Conservation (phyloP, 768 basidiomycete genomes). For the Lactifluus subvellereus region DNA sequence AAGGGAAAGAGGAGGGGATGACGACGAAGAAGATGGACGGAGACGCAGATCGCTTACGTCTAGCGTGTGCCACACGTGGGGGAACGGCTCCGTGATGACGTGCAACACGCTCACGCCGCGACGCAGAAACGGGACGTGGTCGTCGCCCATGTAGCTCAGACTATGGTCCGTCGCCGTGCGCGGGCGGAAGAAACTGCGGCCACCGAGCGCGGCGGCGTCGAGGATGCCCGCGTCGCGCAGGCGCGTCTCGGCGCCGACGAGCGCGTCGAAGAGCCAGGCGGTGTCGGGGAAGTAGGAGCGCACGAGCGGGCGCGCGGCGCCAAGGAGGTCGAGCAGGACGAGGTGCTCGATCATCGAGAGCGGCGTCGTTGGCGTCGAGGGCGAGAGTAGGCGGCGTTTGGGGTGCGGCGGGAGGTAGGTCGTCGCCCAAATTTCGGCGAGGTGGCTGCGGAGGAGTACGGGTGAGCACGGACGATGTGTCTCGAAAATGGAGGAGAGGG, state of each 20-base stretch:
- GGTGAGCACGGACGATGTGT: neutral
- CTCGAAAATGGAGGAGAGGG: neutral
- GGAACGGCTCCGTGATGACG: slow-evolving; percentile 86
- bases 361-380: slow-evolving; percentile 46
- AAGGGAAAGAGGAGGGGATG: slow-evolving; percentile 4
- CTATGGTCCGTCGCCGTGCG: slow-evolving; percentile 38
- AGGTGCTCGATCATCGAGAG: slow-evolving; percentile 83
- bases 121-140: slow-evolving; percentile 85
- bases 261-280: slow-evolving; percentile 85
- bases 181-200: slow-evolving; percentile 57
- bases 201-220: slow-evolving; percentile 37
- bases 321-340: slow-evolving; percentile 88
- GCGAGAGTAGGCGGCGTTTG: slow-evolving; percentile 49
- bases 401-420: slow-evolving; percentile 57
- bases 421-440: slow-evolving; percentile 78
- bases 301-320: slow-evolving; percentile 67
- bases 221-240: slow-evolving; percentile 60
- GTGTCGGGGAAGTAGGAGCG: slow-evolving; percentile 82
- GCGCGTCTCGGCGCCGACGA: slow-evolving; percentile 65
- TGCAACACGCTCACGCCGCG: slow-evolving; percentile 86
- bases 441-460: slow-evolving; percentile 50
- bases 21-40: too few species aligned
- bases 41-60: slow-evolving; percentile 40
- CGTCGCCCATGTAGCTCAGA: slow-evolving; percentile 73
- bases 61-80: slow-evolving; percentile 81